A percentile compares a stretch with the other conserved stretches of the same genome.
These are phyloP conservation scores for Annulohypoxylon truncatum DNA, from an alignment of 2,329 filamentous ascomycete genomes.

Conservation along the genomic window DNA sequence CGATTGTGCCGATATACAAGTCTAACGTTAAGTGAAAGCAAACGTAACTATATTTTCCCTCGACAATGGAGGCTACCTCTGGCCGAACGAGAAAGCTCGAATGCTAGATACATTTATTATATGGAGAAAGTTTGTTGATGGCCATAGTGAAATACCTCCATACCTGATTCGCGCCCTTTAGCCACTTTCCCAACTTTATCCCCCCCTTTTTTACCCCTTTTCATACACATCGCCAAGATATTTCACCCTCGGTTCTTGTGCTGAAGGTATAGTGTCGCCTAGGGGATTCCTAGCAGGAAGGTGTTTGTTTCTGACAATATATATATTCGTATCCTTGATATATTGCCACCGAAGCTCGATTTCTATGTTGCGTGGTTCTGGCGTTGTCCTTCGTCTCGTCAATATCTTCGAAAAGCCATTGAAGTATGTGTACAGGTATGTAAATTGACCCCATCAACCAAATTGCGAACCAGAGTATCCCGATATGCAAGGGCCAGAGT, in stretches of 20 bases:
- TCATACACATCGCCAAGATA: not conserved
- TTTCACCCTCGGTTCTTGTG: not conserved
- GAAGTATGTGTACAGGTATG: not conserved
- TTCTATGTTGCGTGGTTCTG: not conserved
- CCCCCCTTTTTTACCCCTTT: not conserved
- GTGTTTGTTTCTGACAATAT: not conserved
- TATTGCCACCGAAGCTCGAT: not conserved
- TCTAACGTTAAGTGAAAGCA: no score
- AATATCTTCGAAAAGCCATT: not conserved
- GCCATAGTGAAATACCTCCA: not conserved
- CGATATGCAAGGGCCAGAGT: not conserved
- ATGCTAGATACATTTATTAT: no score
- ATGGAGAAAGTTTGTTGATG: no score
- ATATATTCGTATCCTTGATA: no score
- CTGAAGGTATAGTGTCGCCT: not conserved
- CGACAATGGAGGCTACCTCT: no score
- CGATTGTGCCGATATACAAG: no score
- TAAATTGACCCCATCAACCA: not conserved
- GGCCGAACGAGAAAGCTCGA: no score
- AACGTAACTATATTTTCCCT: no score
- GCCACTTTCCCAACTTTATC: no score
- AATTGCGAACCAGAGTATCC: not conserved
- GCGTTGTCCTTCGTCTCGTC: not conserved
- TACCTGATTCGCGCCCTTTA: not conserved
- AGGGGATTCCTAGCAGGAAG: not conserved